Base-by-base conservation (phyloP, 441 rosid species). In the Populus hybrid region DNA sequence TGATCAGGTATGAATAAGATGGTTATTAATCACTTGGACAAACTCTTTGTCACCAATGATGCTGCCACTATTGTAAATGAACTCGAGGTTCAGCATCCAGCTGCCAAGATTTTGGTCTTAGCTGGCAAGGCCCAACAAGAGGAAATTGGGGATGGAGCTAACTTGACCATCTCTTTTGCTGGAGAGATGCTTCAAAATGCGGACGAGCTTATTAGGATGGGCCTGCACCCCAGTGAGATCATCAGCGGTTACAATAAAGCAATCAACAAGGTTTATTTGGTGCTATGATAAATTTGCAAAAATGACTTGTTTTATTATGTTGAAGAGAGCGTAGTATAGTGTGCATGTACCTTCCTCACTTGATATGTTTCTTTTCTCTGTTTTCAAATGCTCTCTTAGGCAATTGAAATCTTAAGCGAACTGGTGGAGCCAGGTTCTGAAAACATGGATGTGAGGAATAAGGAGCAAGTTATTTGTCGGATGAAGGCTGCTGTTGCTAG, bases 401-500 rank as follows among this genome's bases (percentile, higher is more conserved):
- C 94, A 32, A 78, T 87, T 85, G 92, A 92, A 79, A 65, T 91
- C 66, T 81, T 97, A 73, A 94, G 79, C 35, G 94, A 91, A 67
- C 82, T 94, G 71, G 98, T 94, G 72, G 99, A 94, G 92, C 53
- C 67, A 21, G 99, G 92, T 78, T 97, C 98, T 80, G 98, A 97
- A 79, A 94, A 79, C 42, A 97, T 97, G 97, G 98, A 97, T 84
- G 98, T 93, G 70, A 89, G 98, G 74, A 73, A 84, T 76, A 94
- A 89, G 84, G 94, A 88, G 70, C 89, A 93, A 82, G 98, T 94
- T 71, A 69, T 92, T 50, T 79, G 61, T 75, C 88, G 98, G 73
- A 94, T 92, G 97, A 94, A 88, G 87, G 91, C 98, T 68, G 94
- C 99, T 79, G 97, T 97, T 86, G 98, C 98, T 70, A 94, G 99